Evolutionary conservation across 805 yeast species (phyloP).

Genomic region (Sporopachydermia lactativora): DNA sequence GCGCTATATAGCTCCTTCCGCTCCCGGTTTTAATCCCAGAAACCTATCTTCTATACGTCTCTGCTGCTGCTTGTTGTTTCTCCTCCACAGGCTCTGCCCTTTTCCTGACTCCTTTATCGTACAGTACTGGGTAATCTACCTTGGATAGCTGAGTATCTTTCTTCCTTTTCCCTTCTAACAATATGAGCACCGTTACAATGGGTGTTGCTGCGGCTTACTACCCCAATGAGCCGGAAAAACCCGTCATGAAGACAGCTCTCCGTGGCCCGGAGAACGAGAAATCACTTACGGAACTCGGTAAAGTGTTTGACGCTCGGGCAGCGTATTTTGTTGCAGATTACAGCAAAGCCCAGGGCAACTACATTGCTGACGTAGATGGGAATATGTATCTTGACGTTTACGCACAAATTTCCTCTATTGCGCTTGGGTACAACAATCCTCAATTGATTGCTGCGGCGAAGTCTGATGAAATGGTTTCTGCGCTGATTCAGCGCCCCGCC

Average conservation of each 20-base stretch:
- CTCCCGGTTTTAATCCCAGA: no score
- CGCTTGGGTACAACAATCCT: slow-evolving; percentile 60
- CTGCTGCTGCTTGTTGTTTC: no score
- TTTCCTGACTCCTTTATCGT: no score
- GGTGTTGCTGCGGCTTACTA: slow-evolving; percentile 16
- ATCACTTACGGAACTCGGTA: slow-evolving; percentile 24
- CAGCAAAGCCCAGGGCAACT: slow-evolving; percentile 48
- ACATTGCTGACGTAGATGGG: slow-evolving; percentile 53
- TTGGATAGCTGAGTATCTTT: no score
- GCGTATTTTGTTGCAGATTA: slow-evolving; percentile 53
- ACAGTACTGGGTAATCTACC: no score
- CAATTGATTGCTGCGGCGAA: slow-evolving; percentile 43
- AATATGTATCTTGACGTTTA: slow-evolving; percentile 47
- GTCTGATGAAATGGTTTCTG: slow-evolving; percentile 47
- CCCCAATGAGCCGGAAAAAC: slow-evolving; percentile 37
- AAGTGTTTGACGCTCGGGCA: slow-evolving; percentile 47
- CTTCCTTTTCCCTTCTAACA: no score
- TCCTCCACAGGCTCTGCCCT: no score
- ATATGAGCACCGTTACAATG: no score
- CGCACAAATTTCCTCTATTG: slow-evolving; percentile 62
- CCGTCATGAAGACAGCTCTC: slow-evolving; percentile 23
- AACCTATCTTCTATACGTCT: no score
- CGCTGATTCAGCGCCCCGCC: slow-evolving; percentile 57
- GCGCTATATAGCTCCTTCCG: no score
- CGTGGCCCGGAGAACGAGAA: slow-evolving; percentile 34